phyloP scores from a whole-genome alignment of 1,139 yeast genomes.

The Blastobotrys raffinosifermentans region DNA sequence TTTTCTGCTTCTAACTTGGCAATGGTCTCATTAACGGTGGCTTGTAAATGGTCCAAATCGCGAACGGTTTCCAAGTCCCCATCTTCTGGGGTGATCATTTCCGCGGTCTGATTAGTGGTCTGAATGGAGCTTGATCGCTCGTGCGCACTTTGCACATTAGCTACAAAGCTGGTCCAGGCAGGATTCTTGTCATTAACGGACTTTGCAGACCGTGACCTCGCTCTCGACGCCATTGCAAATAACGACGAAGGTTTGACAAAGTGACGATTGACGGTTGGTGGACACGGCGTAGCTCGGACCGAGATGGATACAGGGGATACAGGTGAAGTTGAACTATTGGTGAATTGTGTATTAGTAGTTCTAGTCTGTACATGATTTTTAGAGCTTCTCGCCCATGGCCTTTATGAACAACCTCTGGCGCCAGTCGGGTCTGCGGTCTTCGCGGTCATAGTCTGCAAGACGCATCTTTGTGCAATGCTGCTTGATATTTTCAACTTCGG shows the following conservation, averaged over 20 bases:
- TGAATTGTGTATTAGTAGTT: too few species aligned
- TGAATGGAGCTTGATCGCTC: conserved; percentile 8
- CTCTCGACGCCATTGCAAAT: conserved; percentile 3
- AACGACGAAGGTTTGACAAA: conserved; percentile 2
- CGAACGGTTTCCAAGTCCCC: conserved; percentile 4
- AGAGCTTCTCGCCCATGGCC: conserved; percentile 53
- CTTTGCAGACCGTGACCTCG: conserved; percentile 4
- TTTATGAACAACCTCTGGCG: conserved; percentile 47
- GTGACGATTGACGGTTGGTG: too few species aligned
- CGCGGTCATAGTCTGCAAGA: conserved; percentile 53
- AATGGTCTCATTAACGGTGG: conserved; percentile 6
- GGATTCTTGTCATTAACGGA: background rate
- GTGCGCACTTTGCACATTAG: conserved; percentile 11
- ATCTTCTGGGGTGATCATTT: conserved; percentile 6
- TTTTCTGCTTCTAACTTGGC: conserved; percentile 9
- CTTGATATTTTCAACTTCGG: conserved; percentile 60
- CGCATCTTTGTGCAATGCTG: conserved; percentile 46
- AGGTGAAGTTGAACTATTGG: too few species aligned
- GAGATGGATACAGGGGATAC: too few species aligned
- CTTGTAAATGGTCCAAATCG: conserved; percentile 4
- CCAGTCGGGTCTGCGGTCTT: conserved; percentile 58
- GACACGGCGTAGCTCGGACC: too few species aligned
- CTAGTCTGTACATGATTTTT: too few species aligned
- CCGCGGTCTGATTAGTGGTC: conserved; percentile 2
- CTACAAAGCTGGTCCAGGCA: conserved; percentile 5